phyloP scores from a whole-genome alignment of 1,284 basidiomycete species.

The Bjerkandera adusta region DNA sequence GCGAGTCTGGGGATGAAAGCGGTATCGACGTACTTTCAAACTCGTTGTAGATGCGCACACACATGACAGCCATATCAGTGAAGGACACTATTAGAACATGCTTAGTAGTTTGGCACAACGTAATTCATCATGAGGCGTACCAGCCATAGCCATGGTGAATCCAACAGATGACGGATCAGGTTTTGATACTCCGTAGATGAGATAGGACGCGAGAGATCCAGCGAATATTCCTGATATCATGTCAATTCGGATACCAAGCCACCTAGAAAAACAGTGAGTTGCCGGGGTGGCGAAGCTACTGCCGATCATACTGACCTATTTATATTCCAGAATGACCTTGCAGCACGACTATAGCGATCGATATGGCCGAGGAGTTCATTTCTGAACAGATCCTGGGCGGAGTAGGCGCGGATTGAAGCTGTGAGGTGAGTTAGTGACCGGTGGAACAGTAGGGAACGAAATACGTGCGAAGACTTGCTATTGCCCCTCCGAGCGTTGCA shows the following conservation, averaged over 20 bases:
- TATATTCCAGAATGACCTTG: constrained; percentile 46
- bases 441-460: neutral
- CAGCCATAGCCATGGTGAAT: constrained; percentile 47
- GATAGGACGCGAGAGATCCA: constrained; percentile 48
- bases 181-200: constrained; percentile 38
- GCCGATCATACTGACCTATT: constrained; percentile 33
- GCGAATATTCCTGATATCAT: constrained; percentile 48
- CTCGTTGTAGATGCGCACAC: constrained; percentile 52
- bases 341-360: constrained; percentile 42
- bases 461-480: constrained; percentile 56
- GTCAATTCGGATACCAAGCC: constrained; percentile 55
- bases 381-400: constrained; percentile 42
- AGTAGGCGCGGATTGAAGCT: constrained; percentile 60
- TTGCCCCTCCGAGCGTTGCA: constrained; percentile 64
- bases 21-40: constrained; percentile 48
- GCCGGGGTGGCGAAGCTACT: neutral
- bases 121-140: constrained; percentile 31
- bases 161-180: constrained; percentile 40
- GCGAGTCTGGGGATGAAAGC: constrained; percentile 29
- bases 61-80: constrained; percentile 51
- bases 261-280: constrained; percentile 21
- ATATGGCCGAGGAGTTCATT: constrained; percentile 40
- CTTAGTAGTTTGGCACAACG: neutral
- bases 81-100: constrained; percentile 41
- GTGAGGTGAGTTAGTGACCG: neutral